phyloP scores from a whole-genome alignment of 768 basidiomycete species.

The Lactarius trivialis region DNA sequence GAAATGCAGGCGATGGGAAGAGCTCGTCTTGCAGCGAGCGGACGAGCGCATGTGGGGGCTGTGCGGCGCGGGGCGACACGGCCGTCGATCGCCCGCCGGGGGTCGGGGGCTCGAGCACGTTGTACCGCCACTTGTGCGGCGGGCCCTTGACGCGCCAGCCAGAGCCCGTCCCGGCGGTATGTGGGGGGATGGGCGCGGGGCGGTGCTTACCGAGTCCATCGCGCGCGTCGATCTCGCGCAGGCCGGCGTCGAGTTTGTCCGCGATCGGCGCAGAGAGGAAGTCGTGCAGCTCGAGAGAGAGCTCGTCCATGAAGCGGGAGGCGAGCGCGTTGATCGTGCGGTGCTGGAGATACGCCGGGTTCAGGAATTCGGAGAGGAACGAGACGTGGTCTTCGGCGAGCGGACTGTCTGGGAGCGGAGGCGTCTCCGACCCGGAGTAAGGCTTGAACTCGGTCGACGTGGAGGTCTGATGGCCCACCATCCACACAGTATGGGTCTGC shows the following conservation, averaged over 20 bases:
- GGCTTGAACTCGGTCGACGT: conserved; percentile 53
- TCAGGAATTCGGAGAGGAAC: conserved; percentile 80
- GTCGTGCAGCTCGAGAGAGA: conserved; percentile 80
- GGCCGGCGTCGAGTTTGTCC: conserved; percentile 52
- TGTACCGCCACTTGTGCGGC: conserved; percentile 93
- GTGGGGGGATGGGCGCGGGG: conserved; percentile 51
- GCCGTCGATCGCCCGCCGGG: conserved; percentile 36
- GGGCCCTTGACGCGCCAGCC: conserved; percentile 78
- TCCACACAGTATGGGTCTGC: conserved; percentile 9
- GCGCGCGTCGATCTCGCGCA: conserved; percentile 54
- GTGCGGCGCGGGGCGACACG: conserved; percentile 47
- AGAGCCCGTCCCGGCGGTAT: conserved; percentile 51
- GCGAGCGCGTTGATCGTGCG: conserved; percentile 77
- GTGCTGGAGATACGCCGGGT: conserved; percentile 83
- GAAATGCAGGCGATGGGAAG: conserved; percentile 75
- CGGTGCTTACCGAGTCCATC: conserved; percentile 57
- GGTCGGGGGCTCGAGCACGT: conserved; percentile 42
- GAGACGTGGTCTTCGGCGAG: conserved; percentile 54
- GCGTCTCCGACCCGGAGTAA: conserved; percentile 37
- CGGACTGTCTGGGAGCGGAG: conserved; percentile 43
- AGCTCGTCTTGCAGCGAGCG: conserved; percentile 69
- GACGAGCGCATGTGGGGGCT: conserved; percentile 52
- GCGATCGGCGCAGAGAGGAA: conserved; percentile 74
- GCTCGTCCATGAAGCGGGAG: conserved; percentile 75
- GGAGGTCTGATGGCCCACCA: conserved; percentile 41